A percentile compares a stretch with the other conserved stretches of the same genome.
These are phyloP conservation scores for Chrysoporthe deuterocubensis DNA, from an alignment of 2,329 filamentous ascomycete genomes.

Conservation along the genomic window DNA sequence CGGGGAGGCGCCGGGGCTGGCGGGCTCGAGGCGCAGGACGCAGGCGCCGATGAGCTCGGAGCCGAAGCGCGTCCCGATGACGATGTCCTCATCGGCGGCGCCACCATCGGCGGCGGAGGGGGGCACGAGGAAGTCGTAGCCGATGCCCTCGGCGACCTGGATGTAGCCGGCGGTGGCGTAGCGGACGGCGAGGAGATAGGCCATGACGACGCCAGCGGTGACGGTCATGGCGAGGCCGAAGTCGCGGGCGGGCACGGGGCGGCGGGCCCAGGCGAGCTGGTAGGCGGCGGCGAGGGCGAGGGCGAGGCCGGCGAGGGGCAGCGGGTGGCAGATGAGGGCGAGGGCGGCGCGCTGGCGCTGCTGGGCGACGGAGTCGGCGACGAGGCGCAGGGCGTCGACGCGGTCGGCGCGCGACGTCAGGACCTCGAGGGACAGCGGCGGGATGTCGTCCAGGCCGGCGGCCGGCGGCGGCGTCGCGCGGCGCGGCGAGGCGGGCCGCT, in stretches of 20 bases:
- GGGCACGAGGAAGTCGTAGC: slow-evolving; percentile 62
- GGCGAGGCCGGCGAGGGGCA: slow-evolving; percentile 54
- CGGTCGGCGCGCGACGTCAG: slow-evolving; percentile 62
- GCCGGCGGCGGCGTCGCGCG: slow-evolving; percentile 30
- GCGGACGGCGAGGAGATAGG: slow-evolving; percentile 64
- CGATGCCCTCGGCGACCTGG: slow-evolving; percentile 61
- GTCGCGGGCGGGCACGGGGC: slow-evolving; percentile 47
- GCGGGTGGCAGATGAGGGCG: slow-evolving; percentile 66
- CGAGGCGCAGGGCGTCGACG: slow-evolving; percentile 69
- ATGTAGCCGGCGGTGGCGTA: slow-evolving; percentile 66
- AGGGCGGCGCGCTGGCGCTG: slow-evolving; percentile 72
- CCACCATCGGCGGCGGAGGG: too few relatives aligned
- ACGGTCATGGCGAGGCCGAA: slow-evolving; percentile 61
- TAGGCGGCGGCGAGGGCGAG: slow-evolving; percentile 49
- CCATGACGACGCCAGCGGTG: slow-evolving; percentile 64
- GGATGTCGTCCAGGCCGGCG: slow-evolving; percentile 54
- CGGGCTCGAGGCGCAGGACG: slow-evolving; percentile 66
- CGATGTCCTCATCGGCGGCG: slow-evolving; percentile 58
- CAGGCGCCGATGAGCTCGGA: slow-evolving; percentile 71
- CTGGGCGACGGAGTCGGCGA: slow-evolving; percentile 82
- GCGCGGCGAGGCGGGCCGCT: slow-evolving; percentile 36
- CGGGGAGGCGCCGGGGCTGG: slow-evolving; percentile 27
- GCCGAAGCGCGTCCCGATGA: slow-evolving; percentile 71
- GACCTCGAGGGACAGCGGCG: slow-evolving; percentile 66
- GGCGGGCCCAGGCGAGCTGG: slow-evolving; percentile 48